Base-by-base conservation (phyloP, 352 stramenopile genomes). In the Pythium volutum region DNA sequence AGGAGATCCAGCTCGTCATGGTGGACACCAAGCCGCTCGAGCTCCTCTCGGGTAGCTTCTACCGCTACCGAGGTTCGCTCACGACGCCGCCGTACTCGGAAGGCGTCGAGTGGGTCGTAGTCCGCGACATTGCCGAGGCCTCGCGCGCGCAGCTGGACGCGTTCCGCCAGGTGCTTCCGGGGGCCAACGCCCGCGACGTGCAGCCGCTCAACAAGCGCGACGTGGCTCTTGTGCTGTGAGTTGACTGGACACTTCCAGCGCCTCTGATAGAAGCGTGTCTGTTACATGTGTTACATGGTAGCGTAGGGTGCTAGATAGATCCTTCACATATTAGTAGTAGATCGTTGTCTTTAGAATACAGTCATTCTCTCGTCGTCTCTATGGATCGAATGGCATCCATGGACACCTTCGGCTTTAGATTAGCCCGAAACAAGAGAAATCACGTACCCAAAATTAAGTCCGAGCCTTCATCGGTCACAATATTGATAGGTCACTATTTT, bases 51-150 rank as follows among this genome's bases (percentile, higher is more conserved):
- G 78, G 79, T 27, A 55, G 65, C 34, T 78, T 84, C 52, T 87
- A 76, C 62, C 73, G 77, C 29, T 89, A 89, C 74, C 46, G 48
- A 8, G 82, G 82, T 11, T 89, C 79, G 36, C 69, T 91, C 18
- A 91, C 82, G 22, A 91, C 82, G 15, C 77, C 82, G 11, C 82
- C 82, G n/a, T 91, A 84, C 73, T 74, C 76, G 11, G 82, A 91
- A 59, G 79, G 80, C 8, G 81, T 91, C 41, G 64, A 87, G 64
- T 91, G 82, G 82, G 67, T 85, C 63, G 74, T 91, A 8, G 65
- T 81, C 29, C 60, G 66, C 31, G 71, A 87, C 26, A 69, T 79
- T 25, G 69, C 74, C 15, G 69, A 87, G 52, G 73, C 73, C 1
- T 89, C 79, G 0, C 38, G 48, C 2, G 71, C 74, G 47, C 81